Conservation (phyloP, 805 yeast species). For the Starmerella sp. region DNA sequence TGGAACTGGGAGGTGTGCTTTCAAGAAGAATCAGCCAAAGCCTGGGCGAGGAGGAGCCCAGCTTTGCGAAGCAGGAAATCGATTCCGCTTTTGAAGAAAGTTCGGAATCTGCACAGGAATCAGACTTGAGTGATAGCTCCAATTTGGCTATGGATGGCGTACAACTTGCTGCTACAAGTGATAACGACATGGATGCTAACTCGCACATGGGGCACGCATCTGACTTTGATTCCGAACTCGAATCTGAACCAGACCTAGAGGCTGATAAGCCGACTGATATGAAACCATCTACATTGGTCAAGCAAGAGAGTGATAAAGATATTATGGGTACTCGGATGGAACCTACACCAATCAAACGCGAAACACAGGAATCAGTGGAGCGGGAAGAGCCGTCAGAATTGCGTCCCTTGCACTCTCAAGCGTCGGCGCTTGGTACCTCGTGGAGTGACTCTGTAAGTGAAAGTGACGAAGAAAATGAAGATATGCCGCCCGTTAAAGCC, state of each 20-base stretch:
- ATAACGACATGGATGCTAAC: too few species aligned
- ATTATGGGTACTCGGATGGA: too few species aligned
- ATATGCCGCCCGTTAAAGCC: background rate
- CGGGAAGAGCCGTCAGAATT: background rate
- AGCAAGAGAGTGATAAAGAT: too few species aligned
- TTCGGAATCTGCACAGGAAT: background rate
- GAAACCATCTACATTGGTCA: too few species aligned
- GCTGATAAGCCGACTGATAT: too few species aligned
- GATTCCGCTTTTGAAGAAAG: background rate
- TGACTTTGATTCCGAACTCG: too few species aligned
- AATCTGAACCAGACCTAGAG: too few species aligned
- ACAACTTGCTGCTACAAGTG: too few species aligned
- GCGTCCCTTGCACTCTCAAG: constrained; percentile 6
- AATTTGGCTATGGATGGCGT: background rate
- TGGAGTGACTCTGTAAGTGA: constrained; percentile 5
- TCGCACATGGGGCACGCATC: too few species aligned
- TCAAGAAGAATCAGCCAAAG: background rate
- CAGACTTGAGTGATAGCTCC: background rate
- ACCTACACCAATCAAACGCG: too few species aligned
- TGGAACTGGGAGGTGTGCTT: constrained; percentile 18
- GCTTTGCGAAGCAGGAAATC: background rate
- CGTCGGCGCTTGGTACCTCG: constrained; percentile 5
- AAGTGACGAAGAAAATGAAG: background rate
- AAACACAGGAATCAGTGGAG: background rate
- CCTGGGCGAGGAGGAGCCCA: background rate